Evolutionary conservation across 139 green algal species (phyloP).

Genomic region (Chlamydomonas sphaeroides): DNA sequence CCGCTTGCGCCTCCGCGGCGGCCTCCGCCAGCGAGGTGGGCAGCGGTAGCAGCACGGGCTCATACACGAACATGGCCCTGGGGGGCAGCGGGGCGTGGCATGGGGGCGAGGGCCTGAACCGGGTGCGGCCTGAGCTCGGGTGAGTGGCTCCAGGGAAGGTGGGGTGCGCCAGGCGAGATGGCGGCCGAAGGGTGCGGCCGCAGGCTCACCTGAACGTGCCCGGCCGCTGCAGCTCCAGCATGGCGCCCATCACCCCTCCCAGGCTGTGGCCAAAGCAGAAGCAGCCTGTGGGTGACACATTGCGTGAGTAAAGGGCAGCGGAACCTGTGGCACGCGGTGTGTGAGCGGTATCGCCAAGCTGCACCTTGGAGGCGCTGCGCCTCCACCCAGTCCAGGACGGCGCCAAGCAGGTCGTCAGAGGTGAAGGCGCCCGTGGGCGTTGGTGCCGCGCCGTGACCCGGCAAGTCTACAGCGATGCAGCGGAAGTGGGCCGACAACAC

Average conservation of each 20-base stretch:
- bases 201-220: conserved; percentile 34
- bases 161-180: neutral
- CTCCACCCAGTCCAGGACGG: neutral
- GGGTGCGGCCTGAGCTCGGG: neutral
- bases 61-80: conserved; percentile 39
- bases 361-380: conserved; percentile 14
- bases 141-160: neutral
- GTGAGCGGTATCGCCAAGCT: neutral
- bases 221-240: conserved; percentile 32
- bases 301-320: neutral
- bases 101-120: neutral
- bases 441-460: conserved; percentile 34
- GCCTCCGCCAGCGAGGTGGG: neutral
- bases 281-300: neutral
- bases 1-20: neutral
- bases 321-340: neutral
- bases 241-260: conserved; percentile 31
- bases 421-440: neutral
- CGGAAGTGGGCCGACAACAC: conserved; percentile 27
- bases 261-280: conserved; percentile 53
- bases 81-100: neutral
- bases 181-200: too few relatives aligned
- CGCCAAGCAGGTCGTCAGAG: neutral
- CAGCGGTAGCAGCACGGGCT: conserved; percentile 16
- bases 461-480: conserved; percentile 45